phyloP scores from a whole-genome alignment of 1,284 basidiomycete species.

The Marasmius tenuissimus region DNA sequence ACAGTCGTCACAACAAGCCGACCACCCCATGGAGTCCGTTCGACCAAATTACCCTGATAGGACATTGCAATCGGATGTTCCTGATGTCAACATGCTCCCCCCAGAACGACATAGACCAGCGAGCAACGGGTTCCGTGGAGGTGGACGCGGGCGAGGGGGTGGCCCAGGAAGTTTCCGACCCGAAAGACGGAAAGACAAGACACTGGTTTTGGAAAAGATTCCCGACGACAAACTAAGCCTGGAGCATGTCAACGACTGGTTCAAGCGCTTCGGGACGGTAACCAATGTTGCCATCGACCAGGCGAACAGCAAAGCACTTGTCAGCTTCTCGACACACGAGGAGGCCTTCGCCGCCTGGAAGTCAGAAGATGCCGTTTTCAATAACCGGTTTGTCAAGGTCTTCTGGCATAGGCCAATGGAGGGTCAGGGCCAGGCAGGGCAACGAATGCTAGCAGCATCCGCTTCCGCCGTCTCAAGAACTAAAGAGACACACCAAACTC shows the following conservation, averaged over 20 bases:
- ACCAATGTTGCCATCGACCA: constrained; percentile 90
- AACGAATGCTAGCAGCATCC: constrained; percentile 76
- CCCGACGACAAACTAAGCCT: constrained; percentile 81
- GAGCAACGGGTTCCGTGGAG: constrained; percentile 33
- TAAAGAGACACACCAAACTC: constrained; percentile 23
- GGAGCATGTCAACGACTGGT: constrained; percentile 84
- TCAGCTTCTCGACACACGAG: constrained; percentile 84
- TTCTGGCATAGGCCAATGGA: constrained; percentile 93
- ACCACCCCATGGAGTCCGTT: constrained; percentile 4
- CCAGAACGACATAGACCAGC: constrained; percentile 1
- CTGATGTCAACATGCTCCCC: constrained; percentile 38
- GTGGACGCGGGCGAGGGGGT: constrained; percentile 38
- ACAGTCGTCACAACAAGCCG: constrained; percentile 19
- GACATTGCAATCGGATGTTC: not conserved
- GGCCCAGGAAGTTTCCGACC: constrained; percentile 68
- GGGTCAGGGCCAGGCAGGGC: constrained; percentile 78
- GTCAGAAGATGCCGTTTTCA: constrained; percentile 90
- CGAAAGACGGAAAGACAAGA: constrained; percentile 73
- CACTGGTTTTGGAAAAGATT: constrained; percentile 93
- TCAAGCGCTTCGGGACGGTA: constrained; percentile 90
- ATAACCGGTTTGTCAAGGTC: constrained; percentile 92
- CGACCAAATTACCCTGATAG: constrained; percentile 13
- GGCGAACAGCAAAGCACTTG: constrained; percentile 74
- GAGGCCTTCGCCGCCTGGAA: constrained; percentile 91
- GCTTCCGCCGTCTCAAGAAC: constrained; percentile 71